These are phyloP conservation scores for Capsaspora owczarzaki DNA, from an alignment of 78 protist genomes.

Conservation along the genomic window DNA sequence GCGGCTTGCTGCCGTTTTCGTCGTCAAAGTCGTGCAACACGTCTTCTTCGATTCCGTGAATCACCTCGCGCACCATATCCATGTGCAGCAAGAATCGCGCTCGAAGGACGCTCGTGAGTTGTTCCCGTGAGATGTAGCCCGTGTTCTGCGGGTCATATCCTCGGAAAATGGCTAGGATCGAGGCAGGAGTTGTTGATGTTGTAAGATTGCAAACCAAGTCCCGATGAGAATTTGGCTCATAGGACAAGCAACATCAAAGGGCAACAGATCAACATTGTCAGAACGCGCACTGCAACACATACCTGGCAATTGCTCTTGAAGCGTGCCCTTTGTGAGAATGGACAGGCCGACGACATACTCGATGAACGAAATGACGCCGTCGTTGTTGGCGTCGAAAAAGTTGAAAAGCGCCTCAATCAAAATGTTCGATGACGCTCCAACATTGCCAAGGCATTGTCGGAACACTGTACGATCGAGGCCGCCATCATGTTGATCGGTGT, in stretches of 20 bases:
- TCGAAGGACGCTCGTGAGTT: not conserved
- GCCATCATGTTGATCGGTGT: not conserved
- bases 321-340: not conserved
- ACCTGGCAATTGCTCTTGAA: not conserved
- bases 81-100: not conserved
- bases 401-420: conserved; percentile 19
- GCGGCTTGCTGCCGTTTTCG: not conserved
- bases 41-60: not conserved
- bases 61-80: not conserved
- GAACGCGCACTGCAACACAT: not conserved
- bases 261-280: not conserved
- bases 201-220: too few relatives aligned
- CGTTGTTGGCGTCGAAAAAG: not conserved
- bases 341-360: not conserved
- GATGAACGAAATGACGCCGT: not conserved
- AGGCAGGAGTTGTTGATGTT: too few relatives aligned
- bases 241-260: not conserved
- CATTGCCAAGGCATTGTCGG: conserved; percentile 20
- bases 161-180: not conserved
- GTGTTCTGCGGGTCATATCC: not conserved
- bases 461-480: conserved; percentile 5
- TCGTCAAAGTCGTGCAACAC: not conserved
- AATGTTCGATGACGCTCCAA: conserved; percentile 14
- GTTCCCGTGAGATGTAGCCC: not conserved
- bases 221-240: not conserved